Evolutionary conservation across 495 filamentous ascomycete species (phyloP), one percentile per base, ranked within the genome.

Genomic region (Aspergillus taichungensis): DNA sequence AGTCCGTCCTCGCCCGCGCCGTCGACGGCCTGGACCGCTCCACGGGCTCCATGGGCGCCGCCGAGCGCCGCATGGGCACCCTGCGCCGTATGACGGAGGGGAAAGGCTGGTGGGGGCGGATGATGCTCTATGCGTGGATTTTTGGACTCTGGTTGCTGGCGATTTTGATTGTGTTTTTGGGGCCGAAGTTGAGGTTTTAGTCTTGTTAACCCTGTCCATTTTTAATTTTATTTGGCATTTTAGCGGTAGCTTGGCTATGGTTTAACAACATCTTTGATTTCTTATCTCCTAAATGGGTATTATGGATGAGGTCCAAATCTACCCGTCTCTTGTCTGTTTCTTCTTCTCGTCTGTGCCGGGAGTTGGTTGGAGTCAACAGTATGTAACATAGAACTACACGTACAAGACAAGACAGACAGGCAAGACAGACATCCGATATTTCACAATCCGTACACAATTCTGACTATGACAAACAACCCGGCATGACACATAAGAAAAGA

Each of bases 151-250:
- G 85, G 79, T 56, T 92, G 11, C 61, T 84, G 33, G 76, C 86
- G 2, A 62, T 94, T 11, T 49, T 87, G 58, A 61, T 95, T 47
- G 87, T 94, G 2, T 87, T 82, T 67, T 73, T 91, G 45, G 64
- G 83, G 54, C 89, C 89, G 8, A 95, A 94, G 74, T 62, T 95
- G 56, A 70, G 89, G 63, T 92, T 95, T 60, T 94, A 55, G 69
- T n/a, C n/a, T n/a, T n/a, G n/a, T n/a, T n/a, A n/a, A n/a, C n/a
- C 37, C 9, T 9, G 30, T 18, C 12, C 45, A 10, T 34, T 34
- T 45, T 12, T n/a, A n/a, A 39, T 24, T 34, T 24, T 28, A 13
- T 32, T 24, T 13, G 33, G 33, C 13, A 6, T 34, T 45, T 40
- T 7, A 28, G 29, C 12, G 11, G 8, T 24, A 4, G 18, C 18